Evolutionary conservation across 1,139 yeast genomes (phyloP), one percentile per base, ranked within the genome.

Genomic region (Blastobotrys buckinghamii): DNA sequence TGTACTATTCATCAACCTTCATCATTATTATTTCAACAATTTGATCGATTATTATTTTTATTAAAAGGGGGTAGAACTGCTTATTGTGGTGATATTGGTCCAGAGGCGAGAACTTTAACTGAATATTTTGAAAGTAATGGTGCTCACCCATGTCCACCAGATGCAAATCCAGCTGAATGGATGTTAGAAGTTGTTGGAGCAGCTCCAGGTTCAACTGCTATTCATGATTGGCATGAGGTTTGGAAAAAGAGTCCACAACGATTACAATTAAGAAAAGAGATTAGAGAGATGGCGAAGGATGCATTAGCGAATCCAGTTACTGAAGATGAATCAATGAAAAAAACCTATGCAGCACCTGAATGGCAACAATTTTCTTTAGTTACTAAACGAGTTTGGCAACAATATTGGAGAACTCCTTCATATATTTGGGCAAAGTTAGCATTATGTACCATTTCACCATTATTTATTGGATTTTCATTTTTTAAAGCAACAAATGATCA

Each of bases 1-100:
- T 84, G 92, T 70, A 84, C 94, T 12, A 84, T 84, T 55, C 94
- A 84, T 65, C 94, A 84, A 66, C 94, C 94, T 50, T 82, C 90
- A 5, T 90, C 94, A 39, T 74, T 83, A 48, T 69, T 84, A 60
- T 75, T 84, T 68, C 83, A 83, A 63, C 86, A 83, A 59, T 86
- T 85, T 63, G 95, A 85, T 60, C 77, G 94, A 53, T 70, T 85
- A 54, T 68, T 85, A 54, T 82, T 85, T 62, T 70, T 85, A 63
- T 83, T 81, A 50, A 75, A 70, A 53, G 95, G 94, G 57, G 95
- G 95, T 49, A 72, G 76, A 59, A 84, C 94, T 4, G 89, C 83
- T 16, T 85, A 85, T 66, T 85, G 83, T 63, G 95, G 95, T 46
- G 88, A 83, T 47, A 74, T 85, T 59, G 95, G 95, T 49, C 67